Conservation (phyloP, 2,329 filamentous ascomycete species). For the Tolypocladium tundrense region DNA sequence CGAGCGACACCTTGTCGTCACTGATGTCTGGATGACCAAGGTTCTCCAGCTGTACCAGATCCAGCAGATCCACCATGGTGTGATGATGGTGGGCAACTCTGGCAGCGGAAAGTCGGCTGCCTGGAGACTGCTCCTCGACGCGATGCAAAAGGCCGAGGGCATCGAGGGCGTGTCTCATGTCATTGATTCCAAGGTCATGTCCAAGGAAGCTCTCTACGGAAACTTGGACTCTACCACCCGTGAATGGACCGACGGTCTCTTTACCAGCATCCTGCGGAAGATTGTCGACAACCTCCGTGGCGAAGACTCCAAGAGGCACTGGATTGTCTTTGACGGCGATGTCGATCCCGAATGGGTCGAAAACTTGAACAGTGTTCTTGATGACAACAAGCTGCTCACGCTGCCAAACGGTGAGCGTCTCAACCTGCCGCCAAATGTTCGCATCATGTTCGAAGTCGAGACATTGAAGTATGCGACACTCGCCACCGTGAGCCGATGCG, state of each 20-base stretch:
- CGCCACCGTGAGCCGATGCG: conserved; percentile 97
- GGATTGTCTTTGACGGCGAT: conserved; percentile 99
- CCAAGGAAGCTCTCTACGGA: conserved; percentile 93
- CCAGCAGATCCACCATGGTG: conserved; percentile 94
- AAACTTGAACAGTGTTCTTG: conserved; percentile 97
- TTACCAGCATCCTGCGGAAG: conserved; percentile 94
- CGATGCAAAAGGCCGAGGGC: conserved; percentile 80
- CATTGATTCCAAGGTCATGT: conserved; percentile 99
- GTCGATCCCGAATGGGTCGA: conserved; percentile 99
- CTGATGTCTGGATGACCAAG: conserved; percentile 95
- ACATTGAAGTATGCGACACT: conserved; percentile 94
- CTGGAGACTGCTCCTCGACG: conserved; percentile 87
- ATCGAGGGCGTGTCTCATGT: conserved; percentile 93
- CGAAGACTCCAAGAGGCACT: conserved; percentile 92
- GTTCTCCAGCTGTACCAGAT: conserved; percentile 96
- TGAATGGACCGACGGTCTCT: conserved; percentile 97
- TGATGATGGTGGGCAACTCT: conserved; percentile 99
- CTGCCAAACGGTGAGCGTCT: conserved; percentile 96
- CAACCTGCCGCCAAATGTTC: conserved; percentile 85
- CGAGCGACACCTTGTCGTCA: conserved; percentile 81
- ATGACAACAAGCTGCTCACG: conserved; percentile 97
- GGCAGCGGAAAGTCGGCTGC: conserved; percentile 95
- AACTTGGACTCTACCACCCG: conserved; percentile 92
- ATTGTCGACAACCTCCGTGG: conserved; percentile 98
- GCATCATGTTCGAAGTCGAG: conserved; percentile 99